phyloP scores from a whole-genome alignment of 805 yeast species.

The Teunomyces atbi region DNA sequence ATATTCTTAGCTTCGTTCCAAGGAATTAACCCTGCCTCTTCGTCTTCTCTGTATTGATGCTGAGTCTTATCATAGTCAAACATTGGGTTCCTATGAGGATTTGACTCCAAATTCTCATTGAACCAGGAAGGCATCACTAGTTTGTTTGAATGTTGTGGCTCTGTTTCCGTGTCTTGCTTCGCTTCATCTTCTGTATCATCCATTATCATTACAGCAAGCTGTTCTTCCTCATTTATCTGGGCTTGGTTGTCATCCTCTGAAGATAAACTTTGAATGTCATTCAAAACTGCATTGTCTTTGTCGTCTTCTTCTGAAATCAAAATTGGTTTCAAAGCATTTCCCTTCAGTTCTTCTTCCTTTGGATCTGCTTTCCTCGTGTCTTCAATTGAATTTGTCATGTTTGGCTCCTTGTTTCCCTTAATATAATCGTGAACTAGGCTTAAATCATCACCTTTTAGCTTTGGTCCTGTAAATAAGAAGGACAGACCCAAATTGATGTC shows the following conservation, averaged over 20 bases:
- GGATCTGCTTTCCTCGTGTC: not conserved
- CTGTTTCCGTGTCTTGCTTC: not conserved
- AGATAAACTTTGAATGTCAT: too few species aligned
- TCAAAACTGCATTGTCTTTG: too few species aligned
- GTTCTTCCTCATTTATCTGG: not conserved
- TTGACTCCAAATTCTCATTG: conserved; percentile 8
- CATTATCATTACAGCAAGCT: not conserved
- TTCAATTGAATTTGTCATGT: not conserved
- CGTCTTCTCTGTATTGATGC: conserved; percentile 31
- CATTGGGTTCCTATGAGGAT: not conserved
- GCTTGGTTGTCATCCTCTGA: not conserved
- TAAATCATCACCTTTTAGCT: conserved; percentile 50
- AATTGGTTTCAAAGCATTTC: not conserved
- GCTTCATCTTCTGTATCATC: not conserved
- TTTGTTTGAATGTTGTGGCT: not conserved
- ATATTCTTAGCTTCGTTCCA: conserved; percentile 47
- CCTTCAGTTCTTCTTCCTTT: not conserved
- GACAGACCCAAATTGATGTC: conserved; percentile 6
- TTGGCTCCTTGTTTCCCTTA: conserved; percentile 8
- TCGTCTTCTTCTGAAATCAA: not conserved
- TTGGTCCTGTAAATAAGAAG: conserved; percentile 20
- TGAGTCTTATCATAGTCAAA: not conserved
- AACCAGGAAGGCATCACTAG: conserved; percentile 27
- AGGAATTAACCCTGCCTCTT: conserved; percentile 49
- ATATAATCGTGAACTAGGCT: conserved; percentile 25